Evolutionary conservation across 31 red algal species (phyloP).

Genomic region (Asparagopsis taxiformis): DNA sequence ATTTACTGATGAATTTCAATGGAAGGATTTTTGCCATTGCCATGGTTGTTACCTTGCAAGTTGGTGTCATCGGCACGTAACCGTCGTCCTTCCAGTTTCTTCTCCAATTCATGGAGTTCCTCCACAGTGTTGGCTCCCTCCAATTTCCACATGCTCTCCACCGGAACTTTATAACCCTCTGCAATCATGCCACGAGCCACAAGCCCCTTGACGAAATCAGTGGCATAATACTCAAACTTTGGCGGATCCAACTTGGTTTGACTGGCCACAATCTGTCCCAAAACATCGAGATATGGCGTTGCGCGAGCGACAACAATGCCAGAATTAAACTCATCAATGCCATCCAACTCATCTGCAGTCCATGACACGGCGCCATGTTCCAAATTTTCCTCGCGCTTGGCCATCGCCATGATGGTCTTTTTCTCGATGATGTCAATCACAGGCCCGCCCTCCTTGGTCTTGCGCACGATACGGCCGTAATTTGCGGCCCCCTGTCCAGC

Average conservation of each 20-base stretch:
- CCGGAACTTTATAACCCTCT: conserved; percentile 43
- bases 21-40: too few relatives aligned
- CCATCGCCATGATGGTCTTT: conserved; percentile 59
- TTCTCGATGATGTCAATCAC: conserved; percentile 87
- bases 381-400: conserved; percentile 2
- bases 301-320: conserved; percentile 83
- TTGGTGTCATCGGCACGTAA: too few relatives aligned
- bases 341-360: conserved; percentile 45
- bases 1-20: too few relatives aligned
- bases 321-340: conserved; percentile 90
- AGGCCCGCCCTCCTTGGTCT: conserved; percentile 21
- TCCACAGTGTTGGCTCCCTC: conserved; percentile 95
- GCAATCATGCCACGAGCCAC: conserved; percentile 32
- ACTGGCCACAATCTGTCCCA: conserved; percentile 39
- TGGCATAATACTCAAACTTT: conserved; percentile 88
- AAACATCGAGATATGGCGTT: conserved; percentile 26
- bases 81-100: conserved; percentile 5
- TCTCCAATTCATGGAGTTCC: conserved; percentile 76
- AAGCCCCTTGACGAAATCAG: conserved; percentile 84
- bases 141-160: conserved; percentile 73
- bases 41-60: too few relatives aligned
- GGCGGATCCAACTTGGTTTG: conserved; percentile 64
- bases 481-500: conserved; percentile 34
- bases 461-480: conserved; percentile 87
- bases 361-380: conserved; percentile 18